Evolutionary conservation across 2,329 filamentous ascomycete genomes (phyloP).

Genomic region (Achaetomium macrosporum): DNA sequence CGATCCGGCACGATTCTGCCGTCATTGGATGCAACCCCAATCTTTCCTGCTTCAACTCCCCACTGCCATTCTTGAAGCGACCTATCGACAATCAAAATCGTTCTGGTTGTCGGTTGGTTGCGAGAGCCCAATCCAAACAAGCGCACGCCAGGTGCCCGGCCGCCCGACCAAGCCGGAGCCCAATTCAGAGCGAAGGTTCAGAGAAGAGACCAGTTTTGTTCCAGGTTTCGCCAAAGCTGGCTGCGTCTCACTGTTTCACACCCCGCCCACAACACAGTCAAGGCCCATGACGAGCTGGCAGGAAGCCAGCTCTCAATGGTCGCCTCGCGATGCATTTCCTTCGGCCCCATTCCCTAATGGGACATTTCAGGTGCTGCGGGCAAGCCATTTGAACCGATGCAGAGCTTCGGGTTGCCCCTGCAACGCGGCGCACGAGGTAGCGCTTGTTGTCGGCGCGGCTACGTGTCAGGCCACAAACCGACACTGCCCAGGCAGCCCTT

Average conservation of each 20-base stretch:
- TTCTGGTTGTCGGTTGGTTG: not conserved
- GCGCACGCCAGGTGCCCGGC: not conserved
- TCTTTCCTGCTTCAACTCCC: not conserved
- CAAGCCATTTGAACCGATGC: not conserved
- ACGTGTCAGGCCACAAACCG: conserved; percentile 16
- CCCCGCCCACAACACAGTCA: not conserved
- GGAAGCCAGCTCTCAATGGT: not conserved
- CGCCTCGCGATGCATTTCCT: not conserved
- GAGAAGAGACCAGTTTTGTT: not conserved
- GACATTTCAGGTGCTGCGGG: not conserved
- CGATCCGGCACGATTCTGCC: conserved; percentile 4
- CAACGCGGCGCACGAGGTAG: not conserved
- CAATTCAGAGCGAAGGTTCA: no score
- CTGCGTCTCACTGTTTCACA: conserved; percentile 5
- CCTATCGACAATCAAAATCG: not conserved
- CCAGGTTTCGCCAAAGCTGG: not conserved
- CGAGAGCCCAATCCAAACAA: conserved; percentile 1
- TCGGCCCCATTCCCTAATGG: not conserved
- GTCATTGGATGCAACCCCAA: not conserved
- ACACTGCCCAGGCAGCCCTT: conserved; percentile 1
- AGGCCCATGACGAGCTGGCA: not conserved
- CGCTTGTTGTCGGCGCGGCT: not conserved
- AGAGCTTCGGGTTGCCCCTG: not conserved
- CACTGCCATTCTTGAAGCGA: not conserved
- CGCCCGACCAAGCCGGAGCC: no score